Evolutionary conservation across 805 yeast species (phyloP), one percentile per base, ranked within the genome.

Genomic region (Brettanomyces nanus): DNA sequence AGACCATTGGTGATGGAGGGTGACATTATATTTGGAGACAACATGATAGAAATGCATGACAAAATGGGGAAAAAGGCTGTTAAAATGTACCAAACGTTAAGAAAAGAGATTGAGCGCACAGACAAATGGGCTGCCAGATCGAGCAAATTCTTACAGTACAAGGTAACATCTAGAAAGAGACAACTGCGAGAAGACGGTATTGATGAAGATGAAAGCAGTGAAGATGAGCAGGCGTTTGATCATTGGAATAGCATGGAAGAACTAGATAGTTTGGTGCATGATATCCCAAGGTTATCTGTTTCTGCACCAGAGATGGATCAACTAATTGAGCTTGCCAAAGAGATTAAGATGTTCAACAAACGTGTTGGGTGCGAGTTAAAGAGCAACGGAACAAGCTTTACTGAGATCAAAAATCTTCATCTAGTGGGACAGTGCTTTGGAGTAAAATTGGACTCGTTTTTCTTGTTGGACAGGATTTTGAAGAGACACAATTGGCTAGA

Each of bases 391-490:
- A 17, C 39, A 6, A 46, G 62, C 1, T 37, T 63, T 6, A 64
- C 62, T 13, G 82, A 78, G 19, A 65, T 75, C 35, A 58, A 65
- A 27, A 76, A 72, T 29, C 53, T 80, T 52, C 69, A 78, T 19
- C 69, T 66, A 31, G 54, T 75, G 27, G 90, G 89, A 2, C 63
- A 66, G 40, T 66, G 77, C 3, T 72, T 80, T 49, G 83, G 83
- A 4, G 54, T 83, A 28, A 66, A 63, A 5, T 53, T 82, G 13
- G 71, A 75, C 3, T 68, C 79, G 4, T 52, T 64, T 10, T 65
- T 65, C 19, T 39, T 61, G 15, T 54, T 73, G 34, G 66, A 63
- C 34, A 54, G 59, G 23, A 49, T 69, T 4, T 54, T 65, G 9
- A 46, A 58, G 22, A 60, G 68, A 41, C 47, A 58, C 31, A 47